Evolutionary conservation across 352 stramenopile genomes (phyloP), one percentile per base, ranked within the genome.

Genomic region (Phytopythium chamaehyphon): DNA sequence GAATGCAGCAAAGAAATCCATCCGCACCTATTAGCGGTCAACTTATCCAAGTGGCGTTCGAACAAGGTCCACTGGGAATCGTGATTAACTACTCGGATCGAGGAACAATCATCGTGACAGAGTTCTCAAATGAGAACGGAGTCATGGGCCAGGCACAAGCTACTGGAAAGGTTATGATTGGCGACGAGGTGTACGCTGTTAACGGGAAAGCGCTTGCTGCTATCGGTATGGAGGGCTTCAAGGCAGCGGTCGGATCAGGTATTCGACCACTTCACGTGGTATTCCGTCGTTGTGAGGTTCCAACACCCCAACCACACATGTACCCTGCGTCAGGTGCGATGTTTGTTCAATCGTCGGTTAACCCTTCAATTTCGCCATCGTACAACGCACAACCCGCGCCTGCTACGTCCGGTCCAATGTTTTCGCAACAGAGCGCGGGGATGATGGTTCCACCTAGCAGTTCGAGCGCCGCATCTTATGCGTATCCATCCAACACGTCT

Each of bases 221-320:
- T 21, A 88, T 89, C 46, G 80, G 80, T 2, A 90, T 94, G 74
- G 82, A 93, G 55, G 80, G 80, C 0, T 94, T 94, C 47, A 94
- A 94, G 59, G 46, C 53, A 40, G 62, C 70, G 12, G 78, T 94
- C 28, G 78, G 69, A 1, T 76, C 59, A 18, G 69, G 72, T n/a
- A 73, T 73, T 43, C 71, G 84, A 0, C 84, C 84, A 4, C 50
- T 94, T 8, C 62, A 68, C 35, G 82, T 94, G 31, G 90, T 77
- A 6, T 92, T 94, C 47, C 67, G 82, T 28, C 65, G 80, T 9
- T 33, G 18, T 37, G 18, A 42, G 5, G 15, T 9, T 18, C 10
- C 18, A 9, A 8, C 15, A 8, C 37, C 9, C 6, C 37, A 33
- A 9, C 28, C 28, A 10, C 28, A 5, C 5, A 33, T 33, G 28